phyloP scores from a whole-genome alignment of 305 asterid species.

The Fraxinus xanthoxyloides region DNA sequence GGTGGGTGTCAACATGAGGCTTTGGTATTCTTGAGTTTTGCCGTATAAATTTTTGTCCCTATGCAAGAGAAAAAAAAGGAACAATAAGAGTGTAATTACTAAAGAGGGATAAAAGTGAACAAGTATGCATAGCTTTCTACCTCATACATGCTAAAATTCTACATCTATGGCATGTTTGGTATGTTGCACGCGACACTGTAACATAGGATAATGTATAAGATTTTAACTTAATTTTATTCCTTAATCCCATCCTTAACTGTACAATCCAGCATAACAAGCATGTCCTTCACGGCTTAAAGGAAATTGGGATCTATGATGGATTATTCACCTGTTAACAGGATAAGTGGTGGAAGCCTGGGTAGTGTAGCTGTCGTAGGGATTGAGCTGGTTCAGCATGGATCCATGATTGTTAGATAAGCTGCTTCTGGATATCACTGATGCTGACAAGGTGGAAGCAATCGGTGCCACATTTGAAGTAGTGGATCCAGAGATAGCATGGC shows the following conservation, averaged over 20 bases:
- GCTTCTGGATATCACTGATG: constrained; percentile 50
- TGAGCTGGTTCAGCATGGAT: constrained; percentile 45
- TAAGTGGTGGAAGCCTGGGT: constrained; percentile 35
- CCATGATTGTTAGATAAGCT: constrained; percentile 40
- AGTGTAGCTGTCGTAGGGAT: constrained; percentile 37
- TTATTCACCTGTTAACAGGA: constrained; percentile 46
- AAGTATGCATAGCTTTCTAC: background rate
- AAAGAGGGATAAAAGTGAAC: background rate
- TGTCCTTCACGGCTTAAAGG: background rate
- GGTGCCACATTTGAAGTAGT: constrained; percentile 52
- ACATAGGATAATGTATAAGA: background rate
- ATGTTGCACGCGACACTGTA: too few relatives aligned
- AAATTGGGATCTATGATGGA: background rate
- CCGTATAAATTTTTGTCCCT: background rate
- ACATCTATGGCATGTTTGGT: background rate
- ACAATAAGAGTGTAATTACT: background rate
- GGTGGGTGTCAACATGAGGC: constrained; percentile 39
- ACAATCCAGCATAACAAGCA: background rate
- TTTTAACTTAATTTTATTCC: background rate
- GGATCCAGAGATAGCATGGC: constrained; percentile 76
- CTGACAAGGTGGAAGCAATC: constrained; percentile 50
- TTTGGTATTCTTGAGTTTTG: constrained; percentile 45
- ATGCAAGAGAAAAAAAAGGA: background rate
- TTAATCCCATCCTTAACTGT: background rate
- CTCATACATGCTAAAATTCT: background rate